Conservation (phyloP, 139 green algal species). For the Eudorina sp. region DNA sequence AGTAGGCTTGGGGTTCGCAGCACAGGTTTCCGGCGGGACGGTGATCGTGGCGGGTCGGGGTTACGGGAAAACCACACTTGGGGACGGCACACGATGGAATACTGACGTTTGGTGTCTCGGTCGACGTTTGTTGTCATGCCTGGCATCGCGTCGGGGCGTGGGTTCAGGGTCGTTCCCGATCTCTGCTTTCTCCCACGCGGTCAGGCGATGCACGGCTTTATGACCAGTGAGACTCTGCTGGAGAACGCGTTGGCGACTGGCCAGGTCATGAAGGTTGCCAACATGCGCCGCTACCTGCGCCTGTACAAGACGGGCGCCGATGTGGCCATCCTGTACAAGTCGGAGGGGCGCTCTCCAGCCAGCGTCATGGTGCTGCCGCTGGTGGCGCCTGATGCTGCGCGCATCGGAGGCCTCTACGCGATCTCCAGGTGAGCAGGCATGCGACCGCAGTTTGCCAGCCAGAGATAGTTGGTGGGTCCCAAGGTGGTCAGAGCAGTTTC, state of each 20-base stretch:
- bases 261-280: constrained; percentile 54
- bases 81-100: no score
- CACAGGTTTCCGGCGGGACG: no score
- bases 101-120: no score
- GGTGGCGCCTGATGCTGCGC: constrained; percentile 49
- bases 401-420: constrained; percentile 46
- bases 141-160: no score
- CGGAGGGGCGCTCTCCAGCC: constrained; percentile 41
- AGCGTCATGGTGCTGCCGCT: constrained; percentile 52
- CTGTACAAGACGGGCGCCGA: constrained; percentile 51
- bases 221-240: constrained; percentile 52
- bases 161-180: no score
- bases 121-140: no score
- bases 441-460: no score
- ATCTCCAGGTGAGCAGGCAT: constrained; percentile 43
- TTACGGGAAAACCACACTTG: no score
- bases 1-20: no score
- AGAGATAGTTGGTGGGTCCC: no score
- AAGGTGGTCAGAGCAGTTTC: no score
- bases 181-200: background rate
- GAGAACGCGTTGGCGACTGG: constrained; percentile 50
- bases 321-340: constrained; percentile 53
- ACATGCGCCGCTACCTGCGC: constrained; percentile 56
- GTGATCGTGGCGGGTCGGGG: no score
- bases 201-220: constrained; percentile 54